A percentile compares a stretch with the other conserved stretches of the same genome.
These are phyloP conservation scores for Phialocephala sp. DNA, from an alignment of 2,329 filamentous ascomycete species.

Conservation along the genomic window DNA sequence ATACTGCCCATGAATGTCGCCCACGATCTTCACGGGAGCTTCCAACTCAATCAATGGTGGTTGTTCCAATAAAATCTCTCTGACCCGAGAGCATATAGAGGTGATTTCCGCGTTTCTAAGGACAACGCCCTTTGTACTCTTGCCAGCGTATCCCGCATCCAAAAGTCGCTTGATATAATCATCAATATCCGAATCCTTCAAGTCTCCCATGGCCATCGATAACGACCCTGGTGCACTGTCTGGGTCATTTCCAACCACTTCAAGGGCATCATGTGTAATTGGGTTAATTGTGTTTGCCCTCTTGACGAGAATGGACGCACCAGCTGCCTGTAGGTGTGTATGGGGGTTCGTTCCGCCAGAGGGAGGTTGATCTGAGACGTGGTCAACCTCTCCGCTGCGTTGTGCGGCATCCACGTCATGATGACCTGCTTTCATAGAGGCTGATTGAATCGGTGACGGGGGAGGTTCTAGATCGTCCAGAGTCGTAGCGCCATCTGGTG, in stretches of 20 bases:
- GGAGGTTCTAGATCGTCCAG: constrained; percentile 64
- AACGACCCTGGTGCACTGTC: constrained; percentile 55
- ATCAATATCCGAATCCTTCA: constrained; percentile 92
- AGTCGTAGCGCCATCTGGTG: constrained; percentile 50
- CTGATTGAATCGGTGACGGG: constrained; percentile 85
- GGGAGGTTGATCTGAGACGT: constrained; percentile 90
- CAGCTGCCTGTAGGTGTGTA: constrained; percentile 69
- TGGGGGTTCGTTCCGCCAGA: constrained; percentile 65
- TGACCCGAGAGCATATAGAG: constrained; percentile 86
- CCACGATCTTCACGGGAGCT: constrained; percentile 96
- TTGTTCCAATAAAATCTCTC: constrained; percentile 89
- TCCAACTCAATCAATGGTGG: constrained; percentile 90
- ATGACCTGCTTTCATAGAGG: constrained; percentile 73
- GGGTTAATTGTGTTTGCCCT: constrained; percentile 71
- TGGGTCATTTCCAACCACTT: constrained; percentile 46
- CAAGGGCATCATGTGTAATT: constrained; percentile 53
- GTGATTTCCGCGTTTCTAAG: constrained; percentile 97
- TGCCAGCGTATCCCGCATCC: constrained; percentile 93
- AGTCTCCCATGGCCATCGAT: constrained; percentile 81
- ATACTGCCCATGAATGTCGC: constrained; percentile 96
- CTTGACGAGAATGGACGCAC: constrained; percentile 88
- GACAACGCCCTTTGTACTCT: constrained; percentile 96
- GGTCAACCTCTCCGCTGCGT: constrained; percentile 87
- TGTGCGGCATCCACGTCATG: constrained; percentile 83
- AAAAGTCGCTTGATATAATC: constrained; percentile 95